Base-by-base conservation (phyloP, 805 yeast genomes). In the Schizosaccharomyces lindneri region DNA sequence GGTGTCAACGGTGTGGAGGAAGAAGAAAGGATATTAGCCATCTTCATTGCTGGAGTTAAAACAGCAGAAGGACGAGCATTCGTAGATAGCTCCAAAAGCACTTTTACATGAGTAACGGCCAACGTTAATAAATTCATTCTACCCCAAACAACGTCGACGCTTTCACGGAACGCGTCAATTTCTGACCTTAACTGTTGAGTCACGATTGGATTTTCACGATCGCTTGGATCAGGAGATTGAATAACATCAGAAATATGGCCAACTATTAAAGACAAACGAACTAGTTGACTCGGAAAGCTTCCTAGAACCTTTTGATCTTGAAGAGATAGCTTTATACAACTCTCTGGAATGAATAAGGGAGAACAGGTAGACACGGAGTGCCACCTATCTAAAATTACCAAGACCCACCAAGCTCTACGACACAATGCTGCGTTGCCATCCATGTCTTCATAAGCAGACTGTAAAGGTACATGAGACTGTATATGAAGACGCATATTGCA, bases 331-430 rank as follows among this genome's bases (percentile, higher is more conserved):
- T 24, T 48, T 24, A 70, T 62, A n/a, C 61, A 61, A 19, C 57
- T 59, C 21, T 66, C 68, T 2, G 69, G 67, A 27, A 68, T 64
- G 62, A 65, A 62, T 5, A 64, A 41, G 19, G 73, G 72, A 31
- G 61, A 61, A 31, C 65, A 57, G 13, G 63, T 62, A 32, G 68
- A 63, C 13, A 64, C 64, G n/a, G 70, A 62, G 61, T 65, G 64
- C 66, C 68, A 64, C 3, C 72, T 64, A 62, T 70, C 72, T 17
- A 70, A 62, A 13, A 65, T 55, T 21, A 64, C 68, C 57, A 69
- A 62, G 15, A 68, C 65, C 61, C 70, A 61, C 61, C 65, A 70
- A 27, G 66, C 61, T 17, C 73, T 66, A 27, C 73, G 62, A 46
- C 64, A 62, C 19, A 63, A 39, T 11, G 62, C 55, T 19, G 61